Evolutionary conservation across 345 rosid genomes (phyloP), one percentile per base, ranked within the genome.

Genomic region (Acer saccharum): DNA sequence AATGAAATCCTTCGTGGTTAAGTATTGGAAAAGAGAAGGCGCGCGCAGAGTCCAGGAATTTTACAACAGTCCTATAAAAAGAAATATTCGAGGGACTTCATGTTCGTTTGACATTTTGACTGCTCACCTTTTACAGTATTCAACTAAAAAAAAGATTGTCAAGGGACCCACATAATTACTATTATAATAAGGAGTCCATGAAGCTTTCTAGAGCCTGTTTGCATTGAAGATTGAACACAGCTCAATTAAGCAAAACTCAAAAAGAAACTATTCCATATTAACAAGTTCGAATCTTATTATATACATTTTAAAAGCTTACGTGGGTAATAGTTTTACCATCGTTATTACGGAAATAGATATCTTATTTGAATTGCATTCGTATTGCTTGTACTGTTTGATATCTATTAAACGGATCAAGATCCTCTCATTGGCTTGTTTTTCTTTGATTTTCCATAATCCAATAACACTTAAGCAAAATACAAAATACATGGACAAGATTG

Each of bases 1-100:
- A 50, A 48, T 6, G 0, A 32, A 9, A 71, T 71, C 25, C 77
- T 74, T 74, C 17, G 77, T 10, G 77, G 77, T 68, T 74, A 74
- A 74, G 77, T 25, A 64, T 44, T 62, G 44, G 25, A 64, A 72
- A 74, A 63, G 77, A 7, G 29, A 68, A 74, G n/a, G 43, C 25
- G 25, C 25, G 25, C 25, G 21, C 17, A 39, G 50, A 65, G 46
- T 29, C 14, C 48, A 73, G 20, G 29, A 48, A 64, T 64, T 74
- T 44, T 27, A 63, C 50, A 27, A 21, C 52, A 44, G 32, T 39
- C 17, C 52, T n/a, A 60, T 60, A 60, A 58, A 60, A 58, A 58
- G 63, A 58, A 20, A 58, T n/a, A 12, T 1, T 41, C 1, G 44
- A 41, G 44, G 6, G 18, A 52, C 17, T 52, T 54, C 23, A 60